Evolutionary conservation across 2,329 filamentous ascomycete genomes (phyloP), one percentile per base, ranked within the genome.

Genomic region (Drechslerella stenobrocha): DNA sequence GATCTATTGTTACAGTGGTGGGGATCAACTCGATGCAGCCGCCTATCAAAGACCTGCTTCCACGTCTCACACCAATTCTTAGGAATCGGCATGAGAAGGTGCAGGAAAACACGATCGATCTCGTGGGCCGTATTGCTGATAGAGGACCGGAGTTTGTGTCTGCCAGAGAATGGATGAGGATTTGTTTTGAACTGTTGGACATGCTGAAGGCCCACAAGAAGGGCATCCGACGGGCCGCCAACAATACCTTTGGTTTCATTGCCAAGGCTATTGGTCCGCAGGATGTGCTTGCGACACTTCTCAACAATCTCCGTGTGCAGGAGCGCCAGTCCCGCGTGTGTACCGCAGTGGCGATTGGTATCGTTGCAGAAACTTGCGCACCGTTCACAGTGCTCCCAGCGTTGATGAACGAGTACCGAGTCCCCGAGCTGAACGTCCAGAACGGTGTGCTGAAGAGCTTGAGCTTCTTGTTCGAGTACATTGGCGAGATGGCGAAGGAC

Each of bases 171-270:
- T 98, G 93, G 93, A 98, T 98, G 95, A 87, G 93, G 76, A 98
- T 98, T 76, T 98, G 93, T 79, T 98, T 98, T 77, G 93, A 98
- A 79, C 81, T 98, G 55, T 84, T 98, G 26, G 93, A 98, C 78
- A 98, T 98, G 93, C 84, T 98, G 74, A 98, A 98, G 79, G 93
- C 93, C 4, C 93, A 98, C 81, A 98, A 98, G 80, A 98, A 98
- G 82, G 95, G 93, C 71, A 98, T 98, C 73, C 88, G 93, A 71
- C 87, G 93, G 77, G 93, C 93, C 20, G 95, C 93, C 73, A 98
- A 98, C 83, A 98, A 98, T 80, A 98, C 93, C 0, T 98, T 98
- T 74, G 93, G 93, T 76, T 98, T 96, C 82, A 98, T 98, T 74
- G 93, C 93, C 76, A 98, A 98, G 79, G 93, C 93, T 66, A 98